phyloP scores from a whole-genome alignment of 768 basidiomycete species.

The Megacollybia marginata region DNA sequence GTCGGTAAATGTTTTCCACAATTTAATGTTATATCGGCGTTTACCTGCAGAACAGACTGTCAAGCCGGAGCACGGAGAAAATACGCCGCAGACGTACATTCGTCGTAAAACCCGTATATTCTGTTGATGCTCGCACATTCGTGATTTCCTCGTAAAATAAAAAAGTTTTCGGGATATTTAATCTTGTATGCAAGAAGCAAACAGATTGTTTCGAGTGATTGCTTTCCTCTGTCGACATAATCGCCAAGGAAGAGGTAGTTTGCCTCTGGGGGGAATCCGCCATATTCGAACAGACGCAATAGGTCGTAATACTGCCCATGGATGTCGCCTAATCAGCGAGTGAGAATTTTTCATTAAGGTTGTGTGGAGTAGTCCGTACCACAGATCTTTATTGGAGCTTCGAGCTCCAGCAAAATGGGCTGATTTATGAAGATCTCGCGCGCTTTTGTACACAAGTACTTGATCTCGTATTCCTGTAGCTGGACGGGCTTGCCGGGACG shows the following conservation, averaged over 20 bases:
- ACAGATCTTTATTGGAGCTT: conserved; percentile 99
- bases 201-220: conserved; percentile 99
- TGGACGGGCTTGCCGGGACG: conserved; percentile 98
- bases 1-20: conserved; percentile 99
- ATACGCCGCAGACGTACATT: conserved; percentile 59
- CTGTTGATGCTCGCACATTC: conserved; percentile 99
- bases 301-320: conserved; percentile 99
- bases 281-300: conserved; percentile 95
- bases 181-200: conserved; percentile 99
- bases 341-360: conserved; percentile 13
- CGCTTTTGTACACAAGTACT: conserved; percentile 97
- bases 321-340: conserved; percentile 69
- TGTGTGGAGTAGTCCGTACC: conserved; percentile 46
- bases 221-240: conserved; percentile 99
- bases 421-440: conserved; percentile 99
- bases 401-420: conserved; percentile 94
- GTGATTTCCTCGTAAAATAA: conserved; percentile 97
- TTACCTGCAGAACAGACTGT: conserved; percentile 57
- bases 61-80: not conserved
- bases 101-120: conserved; percentile 99
- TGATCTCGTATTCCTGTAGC: conserved; percentile 98
- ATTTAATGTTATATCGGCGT: conserved; percentile 99
- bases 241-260: conserved; percentile 99
- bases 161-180: conserved; percentile 99
- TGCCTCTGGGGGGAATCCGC: conserved; percentile 98